Evolutionary conservation across 2,329 filamentous ascomycete species (phyloP), one percentile per base, ranked within the genome.

Genomic region (Ophiostoma montium): DNA sequence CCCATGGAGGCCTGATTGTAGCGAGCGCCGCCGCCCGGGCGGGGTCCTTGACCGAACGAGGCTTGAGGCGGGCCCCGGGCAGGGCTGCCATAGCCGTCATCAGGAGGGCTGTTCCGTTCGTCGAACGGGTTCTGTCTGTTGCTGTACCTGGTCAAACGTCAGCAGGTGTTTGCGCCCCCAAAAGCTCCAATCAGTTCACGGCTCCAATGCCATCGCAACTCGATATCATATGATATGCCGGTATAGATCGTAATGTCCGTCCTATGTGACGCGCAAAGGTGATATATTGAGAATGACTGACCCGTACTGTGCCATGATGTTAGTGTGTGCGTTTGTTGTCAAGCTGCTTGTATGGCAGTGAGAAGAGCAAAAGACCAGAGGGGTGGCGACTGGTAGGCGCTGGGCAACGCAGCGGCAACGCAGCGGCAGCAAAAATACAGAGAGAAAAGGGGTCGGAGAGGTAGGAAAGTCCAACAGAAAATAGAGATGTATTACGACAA

Each of bases 41-140:
- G 57, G 23, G 60, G 60, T 5, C 59, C 59, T 35, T 62, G 60
- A 19, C 60, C 60, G 47, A 59, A 62, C 5, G 57, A 47, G 3
- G 53, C 56, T 31, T 58, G 59, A 32, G 62, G 60, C 16, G 57
- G 56, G 52, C 59, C 53, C 15, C 59, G 56, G 33, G 43, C 52
- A 27, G 55, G 52, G 15, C 58, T 60, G 27, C 63, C 65, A 49
- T 68, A 68, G 21, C 65, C 62, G 43, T 60, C 60, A 46, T 56
- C 57, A 45, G 58, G 57, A 33, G 62, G 64, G 52, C 69, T 68
- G 60, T 16, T 23, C 27, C 71, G 67, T 59, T 80, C 67, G 59
- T 78, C 76, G 58, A 75, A 81, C 49, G 77, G 76, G 64, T 81
- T 79, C 53, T 65, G 63, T 57, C 65, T 65, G 50, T 67, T 68